Conservation (phyloP, 1,284 basidiomycete species). For the Earliella scabrosa region DNA sequence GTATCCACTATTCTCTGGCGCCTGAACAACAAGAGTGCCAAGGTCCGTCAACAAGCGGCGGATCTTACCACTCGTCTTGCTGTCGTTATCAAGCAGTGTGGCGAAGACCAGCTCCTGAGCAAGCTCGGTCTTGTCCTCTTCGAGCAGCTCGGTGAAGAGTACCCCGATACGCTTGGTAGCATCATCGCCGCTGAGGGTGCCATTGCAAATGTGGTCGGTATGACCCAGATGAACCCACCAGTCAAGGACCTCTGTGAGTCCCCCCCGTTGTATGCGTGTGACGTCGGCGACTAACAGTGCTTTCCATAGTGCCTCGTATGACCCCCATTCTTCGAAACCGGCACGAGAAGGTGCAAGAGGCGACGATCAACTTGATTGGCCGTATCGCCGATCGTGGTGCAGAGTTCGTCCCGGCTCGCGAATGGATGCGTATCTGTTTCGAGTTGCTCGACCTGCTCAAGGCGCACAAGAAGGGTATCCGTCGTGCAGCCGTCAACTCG, state of each 20-base stretch:
- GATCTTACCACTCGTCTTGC: conserved; percentile 95
- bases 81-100: conserved; percentile 98
- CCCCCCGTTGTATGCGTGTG: too few species aligned
- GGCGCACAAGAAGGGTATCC: conserved; percentile 99
- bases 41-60: conserved; percentile 98
- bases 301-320: conserved; percentile 99
- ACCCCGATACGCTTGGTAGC: conserved; percentile 97
- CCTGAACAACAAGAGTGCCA: conserved; percentile 98
- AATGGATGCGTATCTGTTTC: conserved; percentile 99
- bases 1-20: conserved; percentile 99
- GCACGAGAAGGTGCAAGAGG: conserved; percentile 99
- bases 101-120: conserved; percentile 94
- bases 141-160: conserved; percentile 99
- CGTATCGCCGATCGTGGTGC: conserved; percentile 99
- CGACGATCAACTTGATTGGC: conserved; percentile 99
- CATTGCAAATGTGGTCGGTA: conserved; percentile 99
- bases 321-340: conserved; percentile 98
- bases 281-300: too few species aligned
- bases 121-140: conserved; percentile 98
- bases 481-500: conserved; percentile 98
- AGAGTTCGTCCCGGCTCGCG: conserved; percentile 96
- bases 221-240: conserved; percentile 99
- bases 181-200: conserved; percentile 99
- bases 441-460: conserved; percentile 97
- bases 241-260: conserved; percentile 95